phyloP scores from a whole-genome alignment of 768 basidiomycete genomes.

The Brasilioporus rufonigricans region DNA sequence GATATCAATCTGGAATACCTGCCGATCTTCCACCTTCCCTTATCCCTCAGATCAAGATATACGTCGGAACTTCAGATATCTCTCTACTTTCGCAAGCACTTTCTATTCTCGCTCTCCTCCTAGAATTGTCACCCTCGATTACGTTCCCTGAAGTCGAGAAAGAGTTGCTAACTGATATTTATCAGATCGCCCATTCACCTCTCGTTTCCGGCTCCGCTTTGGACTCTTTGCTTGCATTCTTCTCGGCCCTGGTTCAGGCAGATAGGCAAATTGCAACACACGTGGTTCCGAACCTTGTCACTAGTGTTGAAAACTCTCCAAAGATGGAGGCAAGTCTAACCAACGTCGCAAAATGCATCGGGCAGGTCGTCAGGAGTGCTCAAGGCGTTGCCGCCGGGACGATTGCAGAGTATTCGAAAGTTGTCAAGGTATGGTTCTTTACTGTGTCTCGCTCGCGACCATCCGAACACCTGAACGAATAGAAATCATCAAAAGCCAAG shows the following conservation, averaged over 20 bases:
- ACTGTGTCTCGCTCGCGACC: not conserved
- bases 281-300: constrained; percentile 73
- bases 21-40: constrained; percentile 57
- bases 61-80: constrained; percentile 75
- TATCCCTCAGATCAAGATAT: constrained; percentile 70
- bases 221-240: constrained; percentile 82
- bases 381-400: constrained; percentile 75
- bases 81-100: constrained; percentile 73
- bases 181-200: constrained; percentile 73
- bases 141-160: constrained; percentile 78
- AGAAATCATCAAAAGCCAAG: constrained; percentile 61
- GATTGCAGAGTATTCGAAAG: constrained; percentile 81
- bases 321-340: constrained; percentile 52
- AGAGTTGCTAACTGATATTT: constrained; percentile 64
- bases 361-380: constrained; percentile 71
- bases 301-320: constrained; percentile 60
- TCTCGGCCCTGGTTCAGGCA: constrained; percentile 75
- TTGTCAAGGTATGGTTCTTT: constrained; percentile 57
- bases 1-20: constrained; percentile 52
- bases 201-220: constrained; percentile 73
- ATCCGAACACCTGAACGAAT: constrained; percentile 4
- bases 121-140: constrained; percentile 60
- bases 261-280: constrained; percentile 82
- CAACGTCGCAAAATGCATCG: constrained; percentile 85
- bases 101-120: constrained; percentile 60